phyloP scores from a whole-genome alignment of 805 yeast genomes.

The Kluyveromyces lactis region DNA sequence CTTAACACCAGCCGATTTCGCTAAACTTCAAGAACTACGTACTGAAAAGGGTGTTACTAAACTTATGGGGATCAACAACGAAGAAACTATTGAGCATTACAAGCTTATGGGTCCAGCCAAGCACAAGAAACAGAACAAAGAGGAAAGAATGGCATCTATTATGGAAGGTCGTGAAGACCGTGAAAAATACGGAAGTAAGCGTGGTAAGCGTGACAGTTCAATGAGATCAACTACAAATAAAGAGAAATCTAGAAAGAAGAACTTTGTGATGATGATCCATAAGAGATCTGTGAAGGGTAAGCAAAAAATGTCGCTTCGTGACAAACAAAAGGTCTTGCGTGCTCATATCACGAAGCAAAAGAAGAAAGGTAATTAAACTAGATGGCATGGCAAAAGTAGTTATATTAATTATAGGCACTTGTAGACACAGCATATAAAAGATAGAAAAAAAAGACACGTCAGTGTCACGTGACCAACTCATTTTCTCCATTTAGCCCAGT shows the following conservation, averaged over 20 bases:
- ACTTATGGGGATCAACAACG: constrained; percentile 62
- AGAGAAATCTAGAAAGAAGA: constrained; percentile 97
- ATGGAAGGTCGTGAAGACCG: constrained; percentile 91
- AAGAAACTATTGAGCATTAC: constrained; percentile 78
- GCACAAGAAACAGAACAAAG: constrained; percentile 77
- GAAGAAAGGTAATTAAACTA: constrained; percentile 56
- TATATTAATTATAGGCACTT: too few species aligned
- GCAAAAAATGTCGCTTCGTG: constrained; percentile 80
- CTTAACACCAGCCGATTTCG: constrained; percentile 96
- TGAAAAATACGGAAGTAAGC: constrained; percentile 81
- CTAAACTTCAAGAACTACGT: constrained; percentile 83
- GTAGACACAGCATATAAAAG: too few species aligned
- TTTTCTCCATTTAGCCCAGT: too few species aligned
- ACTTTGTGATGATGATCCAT: constrained; percentile 97
- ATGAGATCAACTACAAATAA: constrained; percentile 84
- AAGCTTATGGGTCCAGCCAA: constrained; percentile 64
- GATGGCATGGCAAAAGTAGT: too few species aligned
- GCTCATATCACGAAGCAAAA: constrained; percentile 89
- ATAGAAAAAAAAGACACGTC: too few species aligned
- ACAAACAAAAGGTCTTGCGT: constrained; percentile 75
- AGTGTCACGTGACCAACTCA: too few species aligned
- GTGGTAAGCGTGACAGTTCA: constrained; percentile 64
- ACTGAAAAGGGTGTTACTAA: constrained; percentile 80
- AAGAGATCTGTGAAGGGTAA: constrained; percentile 92
- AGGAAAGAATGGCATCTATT: constrained; percentile 81